Evolutionary conservation across 208 protist species (phyloP), one percentile per base, ranked within the genome.

Genomic region (Leishmania gerbilli): DNA sequence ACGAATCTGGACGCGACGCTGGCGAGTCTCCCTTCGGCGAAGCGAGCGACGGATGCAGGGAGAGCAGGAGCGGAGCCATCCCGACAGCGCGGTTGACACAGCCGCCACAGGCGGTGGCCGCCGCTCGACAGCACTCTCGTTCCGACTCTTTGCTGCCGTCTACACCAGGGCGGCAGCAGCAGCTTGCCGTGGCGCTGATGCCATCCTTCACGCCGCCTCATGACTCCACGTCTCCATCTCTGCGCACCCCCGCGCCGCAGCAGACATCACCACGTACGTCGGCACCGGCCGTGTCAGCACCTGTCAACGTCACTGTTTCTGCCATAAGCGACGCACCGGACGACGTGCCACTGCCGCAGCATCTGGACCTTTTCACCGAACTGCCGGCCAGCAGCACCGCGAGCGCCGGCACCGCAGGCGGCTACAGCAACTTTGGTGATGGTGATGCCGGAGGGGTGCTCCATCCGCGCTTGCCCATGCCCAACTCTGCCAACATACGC

Each of bases 321-420:
- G 71, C 34, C 60, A 37, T 51, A 60, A 65, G 68, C 24, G 71
- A 80, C 45, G 81, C 81, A 31, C 81, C 81, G 1, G 37, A 80
- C 55, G 81, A 84, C 27, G 67, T 84, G 0, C 76, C 76, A 17
- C 71, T 80, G 71, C 81, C 81, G 24, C 58, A 72, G 31, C 42
- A 49, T 34, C 24, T 17, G 21, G 71, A 78, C 1, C 24, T 19
- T 31, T 64, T 71, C 71, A 67, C 42, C 31, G 9, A 4, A 5
- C 45, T 74, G 7, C 76, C 47, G 37, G 4, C 81, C 69, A 53
- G 40, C 58, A 72, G 27, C 9, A 19, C 47, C 45, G 19, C 40
- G 31, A 47, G 58, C 79, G 37, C 17, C 62, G 31, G 62, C 31
- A 40, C 27, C 62, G 62, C 31, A 49, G 34, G 37, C 17, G 49